Evolutionary conservation across 1,139 yeast species (phyloP).

Genomic region (Arxiozyma slooffiae): DNA sequence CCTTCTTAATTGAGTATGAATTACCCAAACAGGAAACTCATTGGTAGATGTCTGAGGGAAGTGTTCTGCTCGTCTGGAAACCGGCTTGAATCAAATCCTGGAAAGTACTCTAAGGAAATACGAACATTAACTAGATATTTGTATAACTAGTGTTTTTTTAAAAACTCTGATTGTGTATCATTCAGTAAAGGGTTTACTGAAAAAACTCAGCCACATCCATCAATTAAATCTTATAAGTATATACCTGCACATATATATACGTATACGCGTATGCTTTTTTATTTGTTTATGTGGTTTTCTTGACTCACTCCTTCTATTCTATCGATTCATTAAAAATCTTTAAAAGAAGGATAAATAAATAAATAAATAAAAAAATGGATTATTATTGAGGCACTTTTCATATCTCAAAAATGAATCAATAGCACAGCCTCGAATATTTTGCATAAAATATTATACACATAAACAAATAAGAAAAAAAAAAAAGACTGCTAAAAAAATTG

Average conservation of each 20-base stretch:
- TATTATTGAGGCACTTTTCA: neutral
- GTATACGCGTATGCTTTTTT: neutral
- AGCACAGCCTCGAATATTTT: neutral
- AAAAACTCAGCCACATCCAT: no score
- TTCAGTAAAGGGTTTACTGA: no score
- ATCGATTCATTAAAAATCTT: no score
- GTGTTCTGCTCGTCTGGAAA: no score
- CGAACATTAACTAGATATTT: no score
- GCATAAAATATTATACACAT: neutral
- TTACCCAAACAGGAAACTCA: neutral
- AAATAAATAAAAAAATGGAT: no score
- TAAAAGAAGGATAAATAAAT: no score
- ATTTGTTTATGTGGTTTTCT: neutral
- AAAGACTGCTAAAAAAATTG: slow-evolving; percentile 49
- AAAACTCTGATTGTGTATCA: no score
- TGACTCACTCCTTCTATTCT: neutral
- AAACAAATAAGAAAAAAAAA: neutral
- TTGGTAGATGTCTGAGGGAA: neutral
- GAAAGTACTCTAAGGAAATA: no score
- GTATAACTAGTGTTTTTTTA: no score
- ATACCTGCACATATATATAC: no score
- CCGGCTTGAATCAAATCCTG: no score
- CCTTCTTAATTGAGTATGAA: neutral
- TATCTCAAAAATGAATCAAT: neutral
- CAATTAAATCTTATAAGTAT: neutral